Evolutionary conservation across 805 yeast species (phyloP).

Genomic region (Myxozyma geophila): DNA sequence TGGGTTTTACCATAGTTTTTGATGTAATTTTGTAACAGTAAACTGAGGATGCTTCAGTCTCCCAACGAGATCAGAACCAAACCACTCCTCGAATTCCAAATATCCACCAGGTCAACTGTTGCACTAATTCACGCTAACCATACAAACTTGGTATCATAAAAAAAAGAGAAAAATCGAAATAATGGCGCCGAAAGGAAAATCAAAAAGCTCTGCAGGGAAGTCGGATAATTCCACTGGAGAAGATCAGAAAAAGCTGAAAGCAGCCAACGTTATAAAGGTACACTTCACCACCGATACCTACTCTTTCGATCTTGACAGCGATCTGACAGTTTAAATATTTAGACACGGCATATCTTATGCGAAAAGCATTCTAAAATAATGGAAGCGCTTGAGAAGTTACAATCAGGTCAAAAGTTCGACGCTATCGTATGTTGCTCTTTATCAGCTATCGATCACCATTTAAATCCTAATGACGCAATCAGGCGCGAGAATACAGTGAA

Average conservation of each 20-base stretch:
- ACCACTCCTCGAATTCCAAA: not conserved
- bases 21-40: not conserved
- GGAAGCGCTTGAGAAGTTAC: slow-evolving; percentile 34
- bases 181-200: slow-evolving; percentile 13
- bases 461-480: not conserved
- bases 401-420: slow-evolving; percentile 33
- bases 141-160: not conserved
- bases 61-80: slow-evolving; percentile 2
- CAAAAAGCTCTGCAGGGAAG: not conserved
- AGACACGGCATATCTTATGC: slow-evolving; percentile 36
- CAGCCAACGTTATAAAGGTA: slow-evolving; percentile 34
- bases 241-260: slow-evolving; percentile 23
- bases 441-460: not conserved
- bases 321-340: not conserved
- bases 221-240: not conserved
- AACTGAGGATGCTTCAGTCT: not conserved
- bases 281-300: not conserved
- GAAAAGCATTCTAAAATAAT: slow-evolving; percentile 33
- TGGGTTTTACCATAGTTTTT: not conserved
- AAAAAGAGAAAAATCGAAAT: not conserved
- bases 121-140: not conserved
- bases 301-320: not conserved
- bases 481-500: slow-evolving; percentile 35
- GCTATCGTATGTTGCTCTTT: slow-evolving; percentile 21
- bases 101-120: not conserved